Evolutionary conservation across 2,329 filamentous ascomycete species (phyloP), one percentile per base, ranked within the genome.

Genomic region (Penicillium sp.): DNA sequence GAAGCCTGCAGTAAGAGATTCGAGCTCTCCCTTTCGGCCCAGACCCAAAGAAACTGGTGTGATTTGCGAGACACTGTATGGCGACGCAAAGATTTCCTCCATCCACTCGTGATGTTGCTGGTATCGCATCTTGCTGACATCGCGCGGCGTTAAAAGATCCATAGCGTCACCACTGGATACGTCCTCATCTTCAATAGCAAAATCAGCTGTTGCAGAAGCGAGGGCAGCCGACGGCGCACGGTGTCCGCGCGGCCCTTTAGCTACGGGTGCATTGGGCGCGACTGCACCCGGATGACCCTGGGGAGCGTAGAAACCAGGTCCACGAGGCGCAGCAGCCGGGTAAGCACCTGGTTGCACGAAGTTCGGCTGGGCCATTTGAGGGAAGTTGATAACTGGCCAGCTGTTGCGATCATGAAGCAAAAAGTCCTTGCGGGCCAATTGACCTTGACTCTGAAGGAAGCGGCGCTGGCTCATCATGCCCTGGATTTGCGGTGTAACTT

Each of bases 41-140:
- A 97, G 79, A 0, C 92, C 92, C 34, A 97, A 84, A 70, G 96
- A 92, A 3, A 92, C 86, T 0, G 93, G 92, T 9, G 88, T 85
- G 57, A 99, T 96, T 70, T 95, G 91, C 49, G 84, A 84, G 60
- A 93, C 89, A 25, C 89, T 83, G 70, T 96, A 97, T 0, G 92
- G 91, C 1, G 93, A 97, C 0, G 90, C 91, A 53, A 97, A 84
- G 29, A 99, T 87, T 75, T 99, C 93, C 70, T 97, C 94, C 91
- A 99, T 96, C 94, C 93, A 97, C 73, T 96, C 91, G 68, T 99
- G 93, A 68, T 99, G 95, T 70, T 97, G 92, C 71, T 88, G 88
- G 73, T 97, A 99, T 54, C 94, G 85, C 62, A 87, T 85, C 59
- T 91, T 81, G 65, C 92, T 96, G 60, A 99, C 89, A 62, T 99